Evolutionary conservation across 768 basidiomycete genomes (phyloP), one percentile per base, ranked within the genome.

Genomic region (Psilocybe tampanensis): DNA sequence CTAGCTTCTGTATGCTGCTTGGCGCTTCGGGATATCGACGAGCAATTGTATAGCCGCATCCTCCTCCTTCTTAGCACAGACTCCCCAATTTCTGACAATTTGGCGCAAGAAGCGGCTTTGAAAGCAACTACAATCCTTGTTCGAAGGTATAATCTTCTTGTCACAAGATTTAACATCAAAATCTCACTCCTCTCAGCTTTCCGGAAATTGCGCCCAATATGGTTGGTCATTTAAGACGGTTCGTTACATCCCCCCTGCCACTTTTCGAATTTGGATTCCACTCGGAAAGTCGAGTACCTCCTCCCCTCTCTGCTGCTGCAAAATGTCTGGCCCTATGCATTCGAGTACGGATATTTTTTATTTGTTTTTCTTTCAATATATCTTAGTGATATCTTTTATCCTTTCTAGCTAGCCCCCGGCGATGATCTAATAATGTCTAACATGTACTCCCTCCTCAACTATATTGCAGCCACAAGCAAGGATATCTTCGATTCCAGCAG

Each of bases 401-500:
- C 54, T 23, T 53, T 39, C 58, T 47, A 94, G 92, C 77, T 93
- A 36, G 86, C 91, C 15, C 89, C 91, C 15, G 92, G 91, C 42
- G 91, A 94, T 61, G 94, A 95, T 67, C 81, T 94, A 34, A 82
- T 92, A 68, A 88, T 95, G 84, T 98, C 95, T 3, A 93, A 95
- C 63, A 90, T 98, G 86, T 98, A 98, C 70, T 97, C 96, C 4
- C 82, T 98, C 12, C 80, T 98, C 58, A 98, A 98, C 68, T 90
- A 92, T 69, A 89, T 98, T 57, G 86, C 92, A 1, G 86, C 90
- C 3, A 87, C 92, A 2, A 89, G 86, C 76, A 91, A 90, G 66
- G 90, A 91, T 45, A 81, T 85, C 32, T 80, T 80, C 33, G 89
- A 89, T 47, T 75, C 81, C 2, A 73, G 63, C 32, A 77, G 73